Evolutionary conservation across 2,329 filamentous ascomycete species (phyloP), one percentile per base, ranked within the genome.

Genomic region (Aureobasidium lini): DNA sequence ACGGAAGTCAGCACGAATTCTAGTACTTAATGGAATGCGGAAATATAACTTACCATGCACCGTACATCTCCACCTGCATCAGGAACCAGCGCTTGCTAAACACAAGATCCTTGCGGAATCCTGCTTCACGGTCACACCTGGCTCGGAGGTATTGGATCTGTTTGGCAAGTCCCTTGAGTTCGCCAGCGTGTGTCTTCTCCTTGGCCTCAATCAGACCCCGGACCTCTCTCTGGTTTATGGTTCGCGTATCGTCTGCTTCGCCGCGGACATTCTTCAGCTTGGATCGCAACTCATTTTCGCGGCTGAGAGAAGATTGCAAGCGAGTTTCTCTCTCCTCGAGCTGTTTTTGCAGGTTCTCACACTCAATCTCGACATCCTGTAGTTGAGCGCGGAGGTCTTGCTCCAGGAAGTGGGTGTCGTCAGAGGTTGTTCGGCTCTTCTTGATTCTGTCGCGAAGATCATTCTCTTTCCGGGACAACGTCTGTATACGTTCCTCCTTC

Each of bases 111-210:
- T 82, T 81, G 43, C 94, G 83, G 74, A 97, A 86, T 53, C 82
- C 84, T 66, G 89, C 84, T 73, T 96, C 93, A 34, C 94, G 83
- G 70, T 84, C 81, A 76, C 88, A 89, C 56, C 87, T 84, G 1
- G 90, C 89, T 67, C 91, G 85, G 71, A 97, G 84, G 85, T 89
- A 97, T 68, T 91, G 84, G 71, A 97, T 93, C 75, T 97, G 92
- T 75, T 94, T 88, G 57, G 84, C 83, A 69, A 97, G 80, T 16
- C 93, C 93, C 65, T 86, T 84, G 57, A 96, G 77, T 75, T 95
- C 89, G 72, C 85, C 86, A 67, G 80, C 77, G 71, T 94, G 89
- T 46, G 82, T 79, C 65, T 83, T 84, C 67, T 90, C 85, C 47
- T 87, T 84, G 9, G 29, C 29, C 16, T 63, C 62, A 2, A 62